phyloP scores from a whole-genome alignment of 2,329 filamentous ascomycete species.

The Sclerotinia spermophila region DNA sequence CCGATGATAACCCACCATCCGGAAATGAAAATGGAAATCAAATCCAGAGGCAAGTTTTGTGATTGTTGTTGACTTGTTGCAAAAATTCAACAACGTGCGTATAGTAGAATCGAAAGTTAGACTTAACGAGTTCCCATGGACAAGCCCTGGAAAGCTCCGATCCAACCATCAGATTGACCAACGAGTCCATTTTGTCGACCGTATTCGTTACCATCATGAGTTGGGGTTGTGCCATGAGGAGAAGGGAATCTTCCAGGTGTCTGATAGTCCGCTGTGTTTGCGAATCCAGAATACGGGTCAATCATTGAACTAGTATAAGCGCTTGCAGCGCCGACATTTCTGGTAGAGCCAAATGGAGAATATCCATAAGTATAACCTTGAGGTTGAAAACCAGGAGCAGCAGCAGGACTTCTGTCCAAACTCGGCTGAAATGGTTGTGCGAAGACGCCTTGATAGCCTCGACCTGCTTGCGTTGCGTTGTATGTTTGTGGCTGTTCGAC shows the following conservation, averaged over 20 bases:
- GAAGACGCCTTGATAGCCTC: slow-evolving; percentile 41
- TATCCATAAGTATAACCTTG: slow-evolving; percentile 43
- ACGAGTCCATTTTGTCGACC: slow-evolving; percentile 41
- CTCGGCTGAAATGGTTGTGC: slow-evolving; percentile 43
- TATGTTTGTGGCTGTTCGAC: slow-evolving; percentile 34
- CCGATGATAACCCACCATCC: neutral
- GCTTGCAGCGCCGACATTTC: slow-evolving; percentile 36
- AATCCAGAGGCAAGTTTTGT: neutral
- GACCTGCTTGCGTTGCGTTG: slow-evolving; percentile 26
- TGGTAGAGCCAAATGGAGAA: slow-evolving; percentile 43
- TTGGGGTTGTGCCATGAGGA: slow-evolving; percentile 38
- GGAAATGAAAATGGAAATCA: slow-evolving; percentile 1
- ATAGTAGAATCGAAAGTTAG: neutral
- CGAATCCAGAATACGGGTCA: slow-evolving; percentile 45
- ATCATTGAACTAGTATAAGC: slow-evolving; percentile 42
- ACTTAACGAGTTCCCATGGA: slow-evolving; percentile 55
- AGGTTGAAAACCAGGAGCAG: slow-evolving; percentile 41
- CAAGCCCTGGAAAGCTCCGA: slow-evolving; percentile 61
- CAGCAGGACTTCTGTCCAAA: slow-evolving; percentile 41
- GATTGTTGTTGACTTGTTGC: neutral
- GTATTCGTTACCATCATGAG: slow-evolving; percentile 43
- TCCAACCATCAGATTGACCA: slow-evolving; percentile 52
- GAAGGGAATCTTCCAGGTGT: slow-evolving; percentile 47
- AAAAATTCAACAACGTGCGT: neutral
- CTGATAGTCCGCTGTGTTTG: slow-evolving; percentile 44